A percentile compares a stretch with the other conserved stretches of the same genome.
Conservation (phyloP, 768 basidiomycete genomes). For the Lenzites betulinus region DNA sequence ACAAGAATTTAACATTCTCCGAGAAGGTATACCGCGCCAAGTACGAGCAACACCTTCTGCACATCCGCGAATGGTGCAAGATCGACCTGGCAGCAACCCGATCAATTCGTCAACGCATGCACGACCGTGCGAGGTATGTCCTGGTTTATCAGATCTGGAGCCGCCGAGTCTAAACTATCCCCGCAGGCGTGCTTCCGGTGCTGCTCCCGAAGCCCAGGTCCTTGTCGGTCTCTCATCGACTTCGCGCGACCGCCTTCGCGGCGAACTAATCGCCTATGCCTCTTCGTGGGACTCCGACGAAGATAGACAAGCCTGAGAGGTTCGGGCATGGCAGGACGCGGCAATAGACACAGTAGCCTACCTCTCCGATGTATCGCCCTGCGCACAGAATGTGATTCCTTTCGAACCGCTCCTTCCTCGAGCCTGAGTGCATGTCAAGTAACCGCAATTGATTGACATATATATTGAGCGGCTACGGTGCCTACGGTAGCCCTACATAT, state of each 20-base stretch:
- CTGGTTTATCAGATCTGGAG: neutral
- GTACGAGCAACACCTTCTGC: neutral
- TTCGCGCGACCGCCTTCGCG: neutral
- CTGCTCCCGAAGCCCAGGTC: neutral
- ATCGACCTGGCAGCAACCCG: neutral
- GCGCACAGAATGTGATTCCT: too few relatives aligned
- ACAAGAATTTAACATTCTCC: neutral
- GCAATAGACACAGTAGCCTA: neutral
- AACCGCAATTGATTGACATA: too few relatives aligned
- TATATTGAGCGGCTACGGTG: too few relatives aligned
- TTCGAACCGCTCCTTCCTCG: too few relatives aligned
- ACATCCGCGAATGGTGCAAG: neutral
- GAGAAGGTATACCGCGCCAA: neutral
- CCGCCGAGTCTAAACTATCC: neutral
- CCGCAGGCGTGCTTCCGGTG: neutral
- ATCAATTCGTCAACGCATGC: neutral
- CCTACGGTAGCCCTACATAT: too few relatives aligned
- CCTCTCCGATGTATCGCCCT: too few relatives aligned
- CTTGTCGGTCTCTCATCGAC: neutral
- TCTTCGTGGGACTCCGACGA: neutral
- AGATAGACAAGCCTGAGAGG: neutral
- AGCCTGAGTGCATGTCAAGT: too few relatives aligned
- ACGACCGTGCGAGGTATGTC: neutral
- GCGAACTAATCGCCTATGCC: neutral
- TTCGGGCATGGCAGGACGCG: too few relatives aligned